Conservation (phyloP, 768 basidiomycete species). For the Hebeloma cylindrosporum region DNA sequence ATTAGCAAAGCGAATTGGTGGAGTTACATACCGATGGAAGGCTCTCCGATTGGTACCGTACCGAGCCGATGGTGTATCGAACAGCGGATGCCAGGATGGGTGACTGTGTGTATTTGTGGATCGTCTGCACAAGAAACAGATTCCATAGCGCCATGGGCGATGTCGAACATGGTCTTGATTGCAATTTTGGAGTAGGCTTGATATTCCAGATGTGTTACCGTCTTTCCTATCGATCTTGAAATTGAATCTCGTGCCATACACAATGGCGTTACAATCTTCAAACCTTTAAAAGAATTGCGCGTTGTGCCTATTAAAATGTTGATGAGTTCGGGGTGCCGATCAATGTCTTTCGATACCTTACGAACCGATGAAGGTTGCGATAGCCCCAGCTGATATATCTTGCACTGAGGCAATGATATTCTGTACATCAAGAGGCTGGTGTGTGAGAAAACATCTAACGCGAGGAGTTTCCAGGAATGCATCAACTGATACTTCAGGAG, state of each 20-base stretch:
- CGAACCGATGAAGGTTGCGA: constrained; percentile 70
- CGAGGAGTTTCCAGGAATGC: constrained; percentile 40
- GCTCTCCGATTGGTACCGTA: constrained; percentile 70
- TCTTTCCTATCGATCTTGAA: constrained; percentile 47
- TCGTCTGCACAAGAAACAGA: constrained; percentile 44
- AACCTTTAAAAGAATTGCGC: constrained; percentile 82
- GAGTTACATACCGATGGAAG: constrained; percentile 58
- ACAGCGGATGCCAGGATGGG: constrained; percentile 51
- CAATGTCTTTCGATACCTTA: background rate
- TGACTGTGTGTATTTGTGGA: constrained; percentile 24
- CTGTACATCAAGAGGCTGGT: constrained; percentile 54
- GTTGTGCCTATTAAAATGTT: constrained; percentile 52
- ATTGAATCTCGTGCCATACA: background rate
- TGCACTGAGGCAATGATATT: constrained; percentile 62
- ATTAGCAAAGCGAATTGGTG: background rate
- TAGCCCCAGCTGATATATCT: constrained; percentile 68
- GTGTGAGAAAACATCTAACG: constrained; percentile 59
- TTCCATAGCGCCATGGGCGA: constrained; percentile 48
- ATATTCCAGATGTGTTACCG: constrained; percentile 74
- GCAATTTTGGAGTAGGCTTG: constrained; percentile 82
- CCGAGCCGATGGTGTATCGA: constrained; percentile 78
- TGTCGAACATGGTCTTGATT: constrained; percentile 70
- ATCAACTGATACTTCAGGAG: constrained; percentile 42
- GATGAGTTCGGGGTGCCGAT: constrained; percentile 1
- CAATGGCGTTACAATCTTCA: background rate